Evolutionary conservation across 345 rosid species (phyloP), one percentile per base, ranked within the genome.

Genomic region (Gossypium turneri): DNA sequence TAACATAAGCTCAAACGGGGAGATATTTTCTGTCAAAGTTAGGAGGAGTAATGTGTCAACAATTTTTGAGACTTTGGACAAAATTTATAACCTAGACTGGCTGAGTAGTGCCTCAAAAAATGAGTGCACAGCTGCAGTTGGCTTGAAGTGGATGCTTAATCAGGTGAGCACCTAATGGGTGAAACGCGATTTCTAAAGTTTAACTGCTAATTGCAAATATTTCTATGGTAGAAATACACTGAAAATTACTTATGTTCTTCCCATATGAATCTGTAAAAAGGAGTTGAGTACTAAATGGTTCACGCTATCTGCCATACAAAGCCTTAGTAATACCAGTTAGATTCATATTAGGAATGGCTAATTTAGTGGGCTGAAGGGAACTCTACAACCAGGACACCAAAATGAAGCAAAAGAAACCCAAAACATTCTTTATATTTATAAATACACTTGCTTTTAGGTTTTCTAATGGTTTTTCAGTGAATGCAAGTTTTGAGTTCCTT

Each of bases 141-240:
- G 99, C 59, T 82, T 96, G 68, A 96, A 96, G 83, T 96, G 99
- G 99, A 96, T 96, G 99, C 98, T 96, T 80, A 96, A 96, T 87
- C 99, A 96, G 94, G 99, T 93, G 73, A 84, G 67, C 29, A 6
- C 47, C 72, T 67, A 17, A 22, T 48, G 29, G 58, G 8, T 20
- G 19, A 43, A 63, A 13, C 1, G 45, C 27, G 9, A 16, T 27
- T 69, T 27, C 1, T 45, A 13, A 47, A 67, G 41, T 67, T 47
- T 13, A 22, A 7, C 13, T 4, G 12, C 17, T 6, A 7, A 20
- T 67, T 44, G 34, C 53, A 12, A 12, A 67, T 22, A 20, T 45
- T 20, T 19, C 4, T 20, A 38, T 52, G 22, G 56, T 27, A 47
- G n/a, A 41, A 63, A 64, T 34, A 24, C 24, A 29, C 12, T 47